These are phyloP conservation scores for Helenozyma baotianmanensis DNA, from an alignment of 805 yeast species.

Conservation along the genomic window DNA sequence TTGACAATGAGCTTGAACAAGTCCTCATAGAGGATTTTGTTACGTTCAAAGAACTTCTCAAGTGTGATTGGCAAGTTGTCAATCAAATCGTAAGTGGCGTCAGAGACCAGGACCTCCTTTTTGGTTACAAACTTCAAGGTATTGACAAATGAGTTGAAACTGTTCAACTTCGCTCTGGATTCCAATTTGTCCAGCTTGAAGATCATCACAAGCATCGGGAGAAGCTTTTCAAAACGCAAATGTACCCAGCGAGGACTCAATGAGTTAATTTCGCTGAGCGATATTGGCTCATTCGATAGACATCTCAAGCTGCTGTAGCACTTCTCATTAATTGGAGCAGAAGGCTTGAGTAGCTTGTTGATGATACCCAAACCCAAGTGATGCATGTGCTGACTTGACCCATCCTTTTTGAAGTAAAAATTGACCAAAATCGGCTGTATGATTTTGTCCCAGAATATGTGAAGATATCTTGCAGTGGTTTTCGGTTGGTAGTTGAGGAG, in stretches of 20 bases:
- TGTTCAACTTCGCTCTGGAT: slow-evolving; percentile 22
- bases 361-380: slow-evolving; percentile 27
- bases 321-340: slow-evolving; percentile 17
- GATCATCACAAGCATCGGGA: slow-evolving; percentile 21
- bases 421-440: slow-evolving; percentile 27
- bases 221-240: slow-evolving; percentile 25
- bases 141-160: slow-evolving; percentile 21
- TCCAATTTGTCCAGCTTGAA: slow-evolving; percentile 21
- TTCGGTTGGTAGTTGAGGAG: slow-evolving; percentile 18
- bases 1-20: slow-evolving; percentile 21
- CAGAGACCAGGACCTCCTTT: slow-evolving; percentile 26
- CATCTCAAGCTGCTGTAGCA: slow-evolving; percentile 26
- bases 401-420: slow-evolving; percentile 31
- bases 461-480: slow-evolving; percentile 21
- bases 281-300: slow-evolving; percentile 28
- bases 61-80: slow-evolving; percentile 27
- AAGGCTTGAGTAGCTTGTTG: slow-evolving; percentile 20
- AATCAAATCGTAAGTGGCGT: slow-evolving; percentile 28
- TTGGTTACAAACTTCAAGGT: slow-evolving; percentile 24
- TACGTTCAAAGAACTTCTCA: slow-evolving; percentile 17
- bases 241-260: slow-evolving; percentile 33
- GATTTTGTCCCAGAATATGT: slow-evolving; percentile 36
- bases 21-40: slow-evolving; percentile 15
- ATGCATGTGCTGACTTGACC: slow-evolving; percentile 21
- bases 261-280: slow-evolving; percentile 26